phyloP scores from a whole-genome alignment of 257 asterid genomes.

The Capsicum pubescens region DNA sequence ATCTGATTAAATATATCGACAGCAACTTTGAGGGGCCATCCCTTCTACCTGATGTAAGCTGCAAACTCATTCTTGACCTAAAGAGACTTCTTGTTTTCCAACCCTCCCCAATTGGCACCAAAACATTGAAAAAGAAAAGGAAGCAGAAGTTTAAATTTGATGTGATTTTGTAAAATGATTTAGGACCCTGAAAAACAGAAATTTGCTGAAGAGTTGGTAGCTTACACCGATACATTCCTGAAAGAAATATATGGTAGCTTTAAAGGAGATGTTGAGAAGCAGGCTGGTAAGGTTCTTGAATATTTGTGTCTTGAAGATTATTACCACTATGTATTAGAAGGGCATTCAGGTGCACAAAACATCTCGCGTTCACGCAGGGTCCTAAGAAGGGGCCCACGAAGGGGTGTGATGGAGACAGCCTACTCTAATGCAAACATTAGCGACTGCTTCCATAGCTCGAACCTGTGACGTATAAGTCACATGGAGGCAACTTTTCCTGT shows the following conservation, averaged over 20 bases:
- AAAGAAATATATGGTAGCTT: constrained; percentile 40
- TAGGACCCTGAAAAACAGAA: constrained; percentile 59
- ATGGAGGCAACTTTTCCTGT: too few relatives aligned
- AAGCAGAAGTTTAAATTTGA: not conserved
- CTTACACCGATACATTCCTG: constrained; percentile 51
- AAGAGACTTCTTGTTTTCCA: not conserved
- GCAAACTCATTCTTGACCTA: not conserved
- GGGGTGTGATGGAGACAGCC: too few relatives aligned
- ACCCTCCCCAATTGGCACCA: not conserved
- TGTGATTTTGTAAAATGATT: not conserved
- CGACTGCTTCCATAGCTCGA: too few relatives aligned
- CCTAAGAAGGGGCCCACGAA: too few relatives aligned
- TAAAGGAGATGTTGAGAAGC: constrained; percentile 52
- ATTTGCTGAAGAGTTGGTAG: constrained; percentile 61
- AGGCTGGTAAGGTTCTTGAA: constrained; percentile 41
- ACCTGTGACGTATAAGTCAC: too few relatives aligned
- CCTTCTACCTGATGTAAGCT: constrained; percentile 55
- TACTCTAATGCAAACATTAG: too few relatives aligned
- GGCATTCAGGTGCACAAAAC: too few relatives aligned
- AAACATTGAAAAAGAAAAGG: not conserved
- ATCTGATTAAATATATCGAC: constrained; percentile 58
- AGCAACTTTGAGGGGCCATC: constrained; percentile 62
- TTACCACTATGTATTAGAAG: not conserved
- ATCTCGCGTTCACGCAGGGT: too few relatives aligned
- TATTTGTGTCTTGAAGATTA: not conserved